A percentile compares a stretch with the other conserved stretches of the same genome.
These are phyloP conservation scores for Hypoxylon sp. DNA, from an alignment of 2,329 filamentous ascomycete species.

Conservation along the genomic window DNA sequence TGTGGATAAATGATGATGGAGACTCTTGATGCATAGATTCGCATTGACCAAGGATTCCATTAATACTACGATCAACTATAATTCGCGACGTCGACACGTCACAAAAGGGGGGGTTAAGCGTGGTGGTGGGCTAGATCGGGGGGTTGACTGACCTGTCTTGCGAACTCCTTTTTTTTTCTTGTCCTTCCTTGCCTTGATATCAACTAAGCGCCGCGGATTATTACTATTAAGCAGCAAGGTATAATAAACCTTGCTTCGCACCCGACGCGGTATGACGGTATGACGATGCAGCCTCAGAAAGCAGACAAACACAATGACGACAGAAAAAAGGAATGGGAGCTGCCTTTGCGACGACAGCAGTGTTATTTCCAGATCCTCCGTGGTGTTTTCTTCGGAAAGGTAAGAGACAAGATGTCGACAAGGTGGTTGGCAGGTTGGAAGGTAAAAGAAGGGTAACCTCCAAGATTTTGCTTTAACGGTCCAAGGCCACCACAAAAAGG, in stretches of 20 bases:
- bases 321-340: constrained; percentile 26
- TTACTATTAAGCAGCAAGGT: constrained; percentile 27
- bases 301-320: constrained; percentile 23
- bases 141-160: constrained; percentile 51
- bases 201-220: constrained; percentile 31
- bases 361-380: constrained; percentile 21
- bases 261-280: constrained; percentile 8
- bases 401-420: constrained; percentile 23
- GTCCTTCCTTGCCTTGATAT: constrained; percentile 33
- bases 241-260: constrained; percentile 13
- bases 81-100: constrained; percentile 52
- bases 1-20: constrained; percentile 29
- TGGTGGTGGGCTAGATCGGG: constrained; percentile 46
- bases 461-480: constrained; percentile 35
- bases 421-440: constrained; percentile 25
- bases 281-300: constrained; percentile 19
- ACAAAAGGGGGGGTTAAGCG: constrained; percentile 51
- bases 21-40: constrained; percentile 37
- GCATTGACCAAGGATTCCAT: constrained; percentile 45
- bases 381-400: constrained; percentile 18
- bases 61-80: constrained; percentile 45
- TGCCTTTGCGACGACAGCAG: constrained; percentile 27
- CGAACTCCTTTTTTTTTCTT: constrained; percentile 38
- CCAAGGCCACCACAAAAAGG: constrained; percentile 24
- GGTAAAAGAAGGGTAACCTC: constrained; percentile 22